A percentile compares a stretch with the other conserved stretches of the same genome.
phyloP scores from a whole-genome alignment of 2,329 filamentous ascomycete genomes.

The Microsporum audouinii region DNA sequence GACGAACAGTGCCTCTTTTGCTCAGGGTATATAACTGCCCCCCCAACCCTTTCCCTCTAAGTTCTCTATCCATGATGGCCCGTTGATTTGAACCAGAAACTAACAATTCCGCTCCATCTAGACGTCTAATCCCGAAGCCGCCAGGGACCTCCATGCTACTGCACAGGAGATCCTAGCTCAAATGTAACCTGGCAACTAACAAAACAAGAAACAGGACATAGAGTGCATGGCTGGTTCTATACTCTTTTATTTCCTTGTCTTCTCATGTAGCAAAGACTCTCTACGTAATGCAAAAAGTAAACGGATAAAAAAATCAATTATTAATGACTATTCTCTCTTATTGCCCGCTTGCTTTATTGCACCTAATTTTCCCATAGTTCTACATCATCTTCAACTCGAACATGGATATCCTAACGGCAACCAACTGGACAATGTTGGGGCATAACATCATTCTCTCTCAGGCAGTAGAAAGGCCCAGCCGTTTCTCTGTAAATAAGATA shows the following conservation, averaged over 20 bases:
- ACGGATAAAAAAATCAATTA: background rate
- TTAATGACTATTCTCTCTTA: background rate
- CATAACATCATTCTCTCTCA: no score
- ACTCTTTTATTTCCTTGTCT: background rate
- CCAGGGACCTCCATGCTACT: constrained; percentile 10
- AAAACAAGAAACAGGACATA: background rate
- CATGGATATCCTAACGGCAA: no score
- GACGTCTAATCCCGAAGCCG: constrained; percentile 7
- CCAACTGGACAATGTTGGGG: no score
- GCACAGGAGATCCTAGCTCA: constrained; percentile 6
- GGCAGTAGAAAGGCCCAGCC: no score
- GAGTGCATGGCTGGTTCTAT: background rate
- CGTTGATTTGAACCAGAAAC: background rate
- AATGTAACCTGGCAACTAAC: background rate
- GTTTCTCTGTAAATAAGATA: no score
- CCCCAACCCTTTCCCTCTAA: background rate
- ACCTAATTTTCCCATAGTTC: background rate
- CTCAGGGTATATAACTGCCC: constrained; percentile 41
- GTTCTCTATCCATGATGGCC: background rate
- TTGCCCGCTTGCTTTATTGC: background rate
- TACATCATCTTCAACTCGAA: background rate
- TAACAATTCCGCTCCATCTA: background rate
- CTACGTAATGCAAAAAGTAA: background rate
- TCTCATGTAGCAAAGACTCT: background rate
- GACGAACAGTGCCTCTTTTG: constrained; percentile 42